Base-by-base conservation (phyloP, 192 early-diverging fungal species). In the Chytriomyces sp. region DNA sequence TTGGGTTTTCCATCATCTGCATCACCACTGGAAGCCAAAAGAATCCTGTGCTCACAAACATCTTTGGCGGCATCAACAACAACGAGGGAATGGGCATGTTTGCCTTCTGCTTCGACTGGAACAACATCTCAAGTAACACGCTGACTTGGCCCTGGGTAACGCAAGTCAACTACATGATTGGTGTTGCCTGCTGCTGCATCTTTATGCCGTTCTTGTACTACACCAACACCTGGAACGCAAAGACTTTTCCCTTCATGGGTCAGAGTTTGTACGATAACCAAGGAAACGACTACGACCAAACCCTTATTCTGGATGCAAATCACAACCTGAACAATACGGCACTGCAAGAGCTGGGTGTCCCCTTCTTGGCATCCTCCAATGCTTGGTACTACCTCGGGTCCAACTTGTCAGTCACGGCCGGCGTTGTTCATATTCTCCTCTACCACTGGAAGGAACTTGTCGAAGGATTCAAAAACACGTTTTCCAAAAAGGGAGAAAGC, bases 61-160 rank as follows among this genome's bases (percentile, higher is more conserved):
- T 85, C 9, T 85, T 85, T 75, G 83, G 83, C 18, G 83, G 83
- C 1, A 45, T 74, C 1, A 64, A 74, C 8, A 80, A 76, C 46
- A 85, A 85, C 75, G 83, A 85, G 60, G 83, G 83, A 28, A 76
- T 86, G 24, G 83, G 83, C 65, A 53, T 85, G 13, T 75, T 85
- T 48, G 72, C 76, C 5, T 48, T 85, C 10, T 82, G 78, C 77
- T 85, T 85, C 67, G 83, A 85, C 60, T 85, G 83, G 83, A 79
- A 86, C 53, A 81, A 85, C 61, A 45, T 81, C 26, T 13, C n/a
- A 92, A 80, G 9, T 81, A 88, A 9, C 91, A 53, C 69, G 10
- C n/a, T 72, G 50, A 28, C 48, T 9, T 43, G 13, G 23, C 69
- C 69, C 4, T 72, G 69, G 69, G n/a, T 9, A 24, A 72, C 69